Evolutionary conservation across 352 stramenopile species (phyloP).

Genomic region (Phytopythium helicoides): DNA sequence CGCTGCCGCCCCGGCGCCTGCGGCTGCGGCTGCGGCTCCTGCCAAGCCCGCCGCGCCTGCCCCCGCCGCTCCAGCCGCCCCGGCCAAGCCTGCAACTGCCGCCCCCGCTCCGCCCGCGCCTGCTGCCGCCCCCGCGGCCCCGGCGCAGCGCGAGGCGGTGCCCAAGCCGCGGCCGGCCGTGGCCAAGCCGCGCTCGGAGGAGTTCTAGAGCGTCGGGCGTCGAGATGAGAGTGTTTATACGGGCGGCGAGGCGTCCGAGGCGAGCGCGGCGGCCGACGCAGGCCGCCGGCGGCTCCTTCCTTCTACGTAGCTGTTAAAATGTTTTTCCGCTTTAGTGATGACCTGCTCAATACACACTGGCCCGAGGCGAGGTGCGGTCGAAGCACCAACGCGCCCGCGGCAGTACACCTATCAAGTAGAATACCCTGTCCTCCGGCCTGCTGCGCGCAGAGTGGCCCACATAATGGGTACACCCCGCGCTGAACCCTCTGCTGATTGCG

Average conservation of each 20-base stretch:
- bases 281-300: neutral
- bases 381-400: neutral
- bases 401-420: too few relatives aligned
- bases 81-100: slow-evolving; percentile 14
- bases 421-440: too few relatives aligned
- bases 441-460: too few relatives aligned
- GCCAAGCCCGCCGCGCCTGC: slow-evolving; percentile 8
- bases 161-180: slow-evolving; percentile 16
- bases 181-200: slow-evolving; percentile 30
- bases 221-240: slow-evolving; percentile 11
- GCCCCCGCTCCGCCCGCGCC: slow-evolving; percentile 9
- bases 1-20: neutral
- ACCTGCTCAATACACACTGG: neutral
- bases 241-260: neutral
- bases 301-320: slow-evolving; percentile 5
- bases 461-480: too few relatives aligned
- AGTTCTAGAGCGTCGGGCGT: slow-evolving; percentile 34
- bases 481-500: too few relatives aligned
- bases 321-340: slow-evolving; percentile 29
- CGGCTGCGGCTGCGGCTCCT: slow-evolving; percentile 17
- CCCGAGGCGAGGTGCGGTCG: neutral
- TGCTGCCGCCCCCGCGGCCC: slow-evolving; percentile 1
- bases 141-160: slow-evolving; percentile 6
- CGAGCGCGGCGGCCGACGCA: neutral
- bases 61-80: slow-evolving; percentile 12